Evolutionary conservation across 164 flowering plant genomes (phyloP).

Genomic region (Stephania yunnanensis): DNA sequence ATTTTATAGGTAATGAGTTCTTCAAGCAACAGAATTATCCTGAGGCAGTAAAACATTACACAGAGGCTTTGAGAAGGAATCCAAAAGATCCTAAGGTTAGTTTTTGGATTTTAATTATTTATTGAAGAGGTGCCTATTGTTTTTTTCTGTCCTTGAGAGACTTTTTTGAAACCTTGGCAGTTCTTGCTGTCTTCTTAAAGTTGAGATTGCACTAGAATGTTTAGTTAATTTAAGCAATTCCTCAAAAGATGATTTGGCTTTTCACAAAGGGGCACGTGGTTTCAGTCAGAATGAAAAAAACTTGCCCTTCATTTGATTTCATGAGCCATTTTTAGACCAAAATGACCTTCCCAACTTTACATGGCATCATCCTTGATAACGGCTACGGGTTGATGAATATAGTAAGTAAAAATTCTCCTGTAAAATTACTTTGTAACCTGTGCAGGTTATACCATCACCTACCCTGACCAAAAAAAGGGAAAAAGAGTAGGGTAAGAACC

Average conservation of each 20-base stretch:
- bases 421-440: too few relatives aligned
- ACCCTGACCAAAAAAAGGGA: too few relatives aligned
- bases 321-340: background rate
- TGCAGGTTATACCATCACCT: too few relatives aligned
- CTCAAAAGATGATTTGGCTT: background rate
- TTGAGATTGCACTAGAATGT: background rate
- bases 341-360: too few relatives aligned
- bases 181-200: background rate
- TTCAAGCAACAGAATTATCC: constrained; percentile 92
- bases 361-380: too few relatives aligned
- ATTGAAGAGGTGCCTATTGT: background rate
- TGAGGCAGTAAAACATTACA: constrained; percentile 86
- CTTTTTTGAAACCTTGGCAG: background rate
- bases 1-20: constrained; percentile 64
- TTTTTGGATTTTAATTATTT: background rate
- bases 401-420: too few relatives aligned
- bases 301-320: background rate
- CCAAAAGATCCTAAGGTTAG: constrained; percentile 79
- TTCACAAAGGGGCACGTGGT: background rate
- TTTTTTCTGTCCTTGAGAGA: background rate
- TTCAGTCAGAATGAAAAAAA: background rate
- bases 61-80: constrained; percentile 82
- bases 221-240: background rate
- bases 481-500: too few relatives aligned
- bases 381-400: too few relatives aligned